Percentiles rank a stretch among this genome's conserved stretches.
These are phyloP conservation scores for Pseudogymnoascus sp. DNA, from an alignment of 2,329 filamentous ascomycete species.

Conservation along the genomic window DNA sequence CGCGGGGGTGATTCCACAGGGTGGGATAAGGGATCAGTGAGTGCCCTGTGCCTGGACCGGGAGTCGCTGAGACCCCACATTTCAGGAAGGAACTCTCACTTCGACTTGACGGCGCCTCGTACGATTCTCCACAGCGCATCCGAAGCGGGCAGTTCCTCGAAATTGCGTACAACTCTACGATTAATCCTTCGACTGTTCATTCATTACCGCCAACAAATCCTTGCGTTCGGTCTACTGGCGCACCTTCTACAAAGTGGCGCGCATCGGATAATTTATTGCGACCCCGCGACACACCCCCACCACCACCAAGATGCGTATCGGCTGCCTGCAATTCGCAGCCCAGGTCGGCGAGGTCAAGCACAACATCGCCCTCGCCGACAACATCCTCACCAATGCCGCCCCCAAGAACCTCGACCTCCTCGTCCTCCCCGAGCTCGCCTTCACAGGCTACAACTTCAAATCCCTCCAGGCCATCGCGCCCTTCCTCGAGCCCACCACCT, in stretches of 20 bases:
- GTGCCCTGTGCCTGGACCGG: neutral
- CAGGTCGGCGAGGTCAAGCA: conserved; percentile 61
- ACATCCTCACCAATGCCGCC: conserved; percentile 47
- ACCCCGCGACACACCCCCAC: neutral
- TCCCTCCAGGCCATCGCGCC: conserved; percentile 57
- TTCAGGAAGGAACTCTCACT: neutral
- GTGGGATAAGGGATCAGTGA: neutral
- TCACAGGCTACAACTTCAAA: conserved; percentile 65
- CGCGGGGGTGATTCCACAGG: neutral
- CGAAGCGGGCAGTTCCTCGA: neutral
- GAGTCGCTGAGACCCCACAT: neutral
- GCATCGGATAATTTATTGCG: neutral
- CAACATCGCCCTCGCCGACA: conserved; percentile 62
- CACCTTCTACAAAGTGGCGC: neutral
- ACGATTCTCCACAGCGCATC: neutral
- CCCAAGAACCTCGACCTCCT: conserved; percentile 56
- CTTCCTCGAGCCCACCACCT: conserved; percentile 55
- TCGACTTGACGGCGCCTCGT: neutral
- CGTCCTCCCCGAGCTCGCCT: conserved; percentile 69
- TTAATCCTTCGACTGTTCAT: neutral
- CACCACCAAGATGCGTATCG: conserved; percentile 51
- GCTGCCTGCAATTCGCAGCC: conserved; percentile 62
- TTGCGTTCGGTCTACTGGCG: neutral
- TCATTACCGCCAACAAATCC: neutral
- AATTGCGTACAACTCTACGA: neutral